These are phyloP conservation scores for Yamadazyma dendronema DNA, from an alignment of 1,139 yeast species.

Conservation along the genomic window DNA sequence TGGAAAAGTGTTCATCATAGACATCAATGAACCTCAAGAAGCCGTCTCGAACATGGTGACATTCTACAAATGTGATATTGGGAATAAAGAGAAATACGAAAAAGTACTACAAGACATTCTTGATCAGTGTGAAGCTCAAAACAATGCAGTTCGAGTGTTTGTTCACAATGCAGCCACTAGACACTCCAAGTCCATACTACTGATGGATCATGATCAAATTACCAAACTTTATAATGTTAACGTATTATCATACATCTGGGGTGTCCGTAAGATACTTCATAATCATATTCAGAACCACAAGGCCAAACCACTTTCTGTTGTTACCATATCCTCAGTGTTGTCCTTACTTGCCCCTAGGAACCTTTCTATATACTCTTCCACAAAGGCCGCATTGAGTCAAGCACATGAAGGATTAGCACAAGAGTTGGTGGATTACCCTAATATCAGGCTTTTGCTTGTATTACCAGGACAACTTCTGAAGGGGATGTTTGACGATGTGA, in stretches of 20 bases:
- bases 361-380: conserved; percentile 61
- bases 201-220: conserved; percentile 31
- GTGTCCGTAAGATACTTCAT: conserved; percentile 37
- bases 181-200: conserved; percentile 42
- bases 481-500: conserved; percentile 59
- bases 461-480: conserved; percentile 70
- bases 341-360: conserved; percentile 72
- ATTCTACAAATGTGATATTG: conserved; percentile 51
- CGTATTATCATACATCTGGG: conserved; percentile 52
- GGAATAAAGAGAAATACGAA: conserved; percentile 30
- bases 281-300: conserved; percentile 2
- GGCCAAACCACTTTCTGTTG: conserved; percentile 44
- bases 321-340: conserved; percentile 66
- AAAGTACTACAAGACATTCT: conserved; percentile 22
- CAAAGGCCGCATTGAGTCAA: conserved; percentile 62
- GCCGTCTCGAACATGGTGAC: conserved; percentile 11
- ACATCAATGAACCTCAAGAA: conserved; percentile 36
- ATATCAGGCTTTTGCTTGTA: conserved; percentile 48
- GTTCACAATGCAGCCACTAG: conserved; percentile 79
- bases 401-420: conserved; percentile 57
- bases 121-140: conserved; percentile 23
- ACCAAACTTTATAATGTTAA: conserved; percentile 50
- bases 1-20: conserved; percentile 45
- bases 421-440: conserved; percentile 35
- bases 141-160: conserved; percentile 47